phyloP scores from a whole-genome alignment of 2,329 filamentous ascomycete species.

The Cercospora berteroae region DNA sequence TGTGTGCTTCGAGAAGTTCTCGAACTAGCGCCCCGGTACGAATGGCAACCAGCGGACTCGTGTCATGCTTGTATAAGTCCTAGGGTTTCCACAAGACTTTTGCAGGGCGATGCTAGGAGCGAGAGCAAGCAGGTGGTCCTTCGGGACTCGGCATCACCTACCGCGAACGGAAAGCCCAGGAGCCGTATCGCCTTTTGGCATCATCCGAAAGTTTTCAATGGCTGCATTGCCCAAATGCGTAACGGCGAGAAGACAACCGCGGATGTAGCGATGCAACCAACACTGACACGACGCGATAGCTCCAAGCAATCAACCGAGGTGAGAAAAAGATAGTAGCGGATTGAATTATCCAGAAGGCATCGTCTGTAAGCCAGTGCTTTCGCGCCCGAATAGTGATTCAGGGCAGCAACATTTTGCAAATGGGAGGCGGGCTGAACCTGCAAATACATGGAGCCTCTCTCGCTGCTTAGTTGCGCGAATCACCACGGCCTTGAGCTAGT shows the following conservation, averaged over 20 bases:
- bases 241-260: background rate
- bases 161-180: background rate
- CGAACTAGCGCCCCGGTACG: background rate
- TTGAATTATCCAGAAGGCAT: background rate
- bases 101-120: background rate
- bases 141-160: background rate
- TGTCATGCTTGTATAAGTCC: background rate
- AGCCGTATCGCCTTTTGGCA: background rate
- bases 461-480: background rate
- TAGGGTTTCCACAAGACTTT: background rate
- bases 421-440: background rate
- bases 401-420: background rate
- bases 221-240: background rate
- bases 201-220: background rate
- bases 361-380: background rate
- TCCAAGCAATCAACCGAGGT: background rate
- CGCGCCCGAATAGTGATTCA: background rate
- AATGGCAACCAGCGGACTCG: background rate
- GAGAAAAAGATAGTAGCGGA: background rate
- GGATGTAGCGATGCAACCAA: background rate
- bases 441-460: background rate
- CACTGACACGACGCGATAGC: background rate
- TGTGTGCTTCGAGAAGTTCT: background rate
- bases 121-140: background rate
- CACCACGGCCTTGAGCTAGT: background rate